phyloP scores from a whole-genome alignment of 2,329 filamentous ascomycete genomes.

The Amylocarpus encephaloides region DNA sequence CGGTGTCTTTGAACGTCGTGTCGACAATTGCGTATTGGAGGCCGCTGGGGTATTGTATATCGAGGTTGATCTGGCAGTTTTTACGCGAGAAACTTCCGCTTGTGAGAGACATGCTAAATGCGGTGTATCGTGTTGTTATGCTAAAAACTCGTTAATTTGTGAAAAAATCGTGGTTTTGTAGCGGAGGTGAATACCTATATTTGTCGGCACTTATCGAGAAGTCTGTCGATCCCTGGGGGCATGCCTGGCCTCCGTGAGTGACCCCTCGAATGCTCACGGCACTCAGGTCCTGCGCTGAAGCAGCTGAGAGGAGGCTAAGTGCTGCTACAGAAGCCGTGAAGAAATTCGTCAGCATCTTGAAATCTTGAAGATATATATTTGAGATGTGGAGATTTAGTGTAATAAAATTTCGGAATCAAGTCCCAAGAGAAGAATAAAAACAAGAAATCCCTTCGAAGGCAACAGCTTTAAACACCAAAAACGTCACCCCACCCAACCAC shows the following conservation, averaged over 20 bases:
- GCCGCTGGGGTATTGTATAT: conserved; percentile 5
- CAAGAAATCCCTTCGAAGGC: too few species aligned
- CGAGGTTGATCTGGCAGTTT: conserved; percentile 9
- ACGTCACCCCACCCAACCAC: not conserved
- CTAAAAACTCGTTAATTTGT: not conserved
- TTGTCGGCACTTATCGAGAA: not conserved
- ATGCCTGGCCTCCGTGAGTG: conserved; percentile 1
- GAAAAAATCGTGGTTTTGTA: too few species aligned
- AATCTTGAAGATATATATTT: conserved; percentile 12
- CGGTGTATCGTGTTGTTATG: conserved; percentile 2
- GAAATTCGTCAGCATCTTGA: too few species aligned
- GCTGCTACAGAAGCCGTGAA: not conserved
- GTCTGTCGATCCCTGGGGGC: not conserved
- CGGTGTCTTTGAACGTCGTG: conserved; percentile 4
- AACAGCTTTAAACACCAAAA: not conserved
- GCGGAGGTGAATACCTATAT: not conserved
- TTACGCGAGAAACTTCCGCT: not conserved
- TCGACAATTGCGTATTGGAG: conserved; percentile 5
- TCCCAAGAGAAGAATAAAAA: not conserved
- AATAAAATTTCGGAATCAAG: not conserved
- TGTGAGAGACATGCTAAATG: not conserved
- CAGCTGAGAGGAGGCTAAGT: not conserved
- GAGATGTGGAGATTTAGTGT: conserved; percentile 28
- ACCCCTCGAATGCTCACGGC: not conserved
- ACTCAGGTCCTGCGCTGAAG: not conserved